Percentiles rank a stretch among this genome's conserved stretches.
phyloP scores from a whole-genome alignment of 306 rosid species.

The Arachis stenosperma region DNA sequence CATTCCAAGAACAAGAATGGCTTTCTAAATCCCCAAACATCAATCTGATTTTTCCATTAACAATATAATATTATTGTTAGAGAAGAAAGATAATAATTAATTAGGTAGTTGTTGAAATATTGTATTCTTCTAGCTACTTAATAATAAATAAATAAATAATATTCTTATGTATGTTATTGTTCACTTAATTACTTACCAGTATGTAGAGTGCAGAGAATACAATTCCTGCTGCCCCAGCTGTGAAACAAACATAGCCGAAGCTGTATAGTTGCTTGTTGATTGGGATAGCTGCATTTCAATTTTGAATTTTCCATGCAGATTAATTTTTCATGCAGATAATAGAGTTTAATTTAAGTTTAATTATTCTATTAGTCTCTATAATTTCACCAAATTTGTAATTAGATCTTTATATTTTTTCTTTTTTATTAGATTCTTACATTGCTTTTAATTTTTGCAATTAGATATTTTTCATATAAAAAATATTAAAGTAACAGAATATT shows the following conservation, averaged over 20 bases:
- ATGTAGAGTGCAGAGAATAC: conserved; percentile 68
- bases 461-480: no score
- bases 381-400: no score
- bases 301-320: neutral
- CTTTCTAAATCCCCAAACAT: conserved; percentile 61
- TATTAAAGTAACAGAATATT: no score
- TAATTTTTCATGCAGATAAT: no score
- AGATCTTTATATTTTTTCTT: no score
- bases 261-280: conserved; percentile 80
- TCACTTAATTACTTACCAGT: conserved; percentile 38
- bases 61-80: neutral
- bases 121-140: neutral
- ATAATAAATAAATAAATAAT: no score
- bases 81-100: neutral
- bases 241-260: conserved; percentile 78
- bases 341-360: no score
- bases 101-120: no score
- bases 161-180: no score
- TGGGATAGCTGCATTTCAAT: conserved; percentile 60
- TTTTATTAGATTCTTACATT: no score
- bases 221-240: conserved; percentile 72
- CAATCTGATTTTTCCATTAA: conserved; percentile 53
- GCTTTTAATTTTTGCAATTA: no score
- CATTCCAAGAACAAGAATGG: conserved; percentile 73
- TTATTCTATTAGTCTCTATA: no score